Percentiles rank a stretch among this genome's conserved stretches.
Evolutionary conservation across 345 rosid species (phyloP).

Genomic region (Linum trigynum): DNA sequence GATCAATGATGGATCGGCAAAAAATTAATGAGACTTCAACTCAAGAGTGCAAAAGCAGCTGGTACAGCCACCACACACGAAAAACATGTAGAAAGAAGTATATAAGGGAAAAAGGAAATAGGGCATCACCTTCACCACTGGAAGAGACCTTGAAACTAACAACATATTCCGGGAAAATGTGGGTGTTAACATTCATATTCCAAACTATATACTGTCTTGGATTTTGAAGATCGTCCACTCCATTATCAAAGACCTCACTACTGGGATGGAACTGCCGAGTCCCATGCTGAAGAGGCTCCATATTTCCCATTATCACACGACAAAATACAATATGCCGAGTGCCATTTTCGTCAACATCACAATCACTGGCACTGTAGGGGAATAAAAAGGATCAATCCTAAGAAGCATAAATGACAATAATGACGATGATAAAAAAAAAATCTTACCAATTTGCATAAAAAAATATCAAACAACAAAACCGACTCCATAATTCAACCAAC

Average conservation of each 20-base stretch:
- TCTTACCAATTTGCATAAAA: not conserved
- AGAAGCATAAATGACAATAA: too few relatives aligned
- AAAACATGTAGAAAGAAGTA: not conserved
- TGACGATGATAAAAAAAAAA: not conserved
- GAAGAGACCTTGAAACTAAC: constrained; percentile 77
- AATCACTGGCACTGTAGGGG: constrained; percentile 58
- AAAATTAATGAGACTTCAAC: not conserved
- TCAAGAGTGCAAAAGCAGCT: not conserved
- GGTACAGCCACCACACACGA: not conserved
- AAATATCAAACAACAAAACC: too few relatives aligned
- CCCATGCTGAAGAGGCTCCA: constrained; percentile 60
- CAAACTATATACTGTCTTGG: constrained; percentile 59
- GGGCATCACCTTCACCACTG: constrained; percentile 58
- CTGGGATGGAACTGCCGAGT: constrained; percentile 52
- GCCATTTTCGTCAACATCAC: constrained; percentile 89
- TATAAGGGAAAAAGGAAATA: constrained; percentile 10
- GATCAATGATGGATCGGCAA: constrained; percentile 12
- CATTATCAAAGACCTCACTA: constrained; percentile 61
- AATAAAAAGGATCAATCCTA: constrained; percentile 14
- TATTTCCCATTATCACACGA: constrained; percentile 81
- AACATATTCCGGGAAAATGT: constrained; percentile 74
- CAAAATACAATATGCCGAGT: constrained; percentile 56
- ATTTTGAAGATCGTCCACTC: constrained; percentile 62
- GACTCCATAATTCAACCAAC: too few relatives aligned
- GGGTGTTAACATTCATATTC: constrained; percentile 82